Evolutionary conservation across 1,284 basidiomycete genomes (phyloP), one percentile per base, ranked within the genome.

Genomic region (Sporisorium sorghi): DNA sequence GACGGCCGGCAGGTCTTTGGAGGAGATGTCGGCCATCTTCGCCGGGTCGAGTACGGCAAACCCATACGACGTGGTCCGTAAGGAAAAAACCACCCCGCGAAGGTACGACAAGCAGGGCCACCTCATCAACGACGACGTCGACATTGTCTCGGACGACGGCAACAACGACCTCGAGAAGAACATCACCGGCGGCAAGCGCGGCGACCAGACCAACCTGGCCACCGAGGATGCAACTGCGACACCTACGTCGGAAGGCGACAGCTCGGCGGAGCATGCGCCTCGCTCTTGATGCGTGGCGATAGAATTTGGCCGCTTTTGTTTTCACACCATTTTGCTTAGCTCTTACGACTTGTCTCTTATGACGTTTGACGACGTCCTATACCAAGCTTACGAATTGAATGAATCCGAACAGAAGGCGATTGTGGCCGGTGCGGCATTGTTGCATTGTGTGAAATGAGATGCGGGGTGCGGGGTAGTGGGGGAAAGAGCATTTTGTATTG

Each of bases 21-120:
- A 83, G 52, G 80, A 82, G 58, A 81, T 83, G 78, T 73, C 73
- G 47, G 48, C 61, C 32, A 82, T 83, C 42, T 83, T 83, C 56
- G 78, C 78, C 2, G 55, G 74, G 39, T 76, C 80, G 46, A 74
- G 67, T 62, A 66, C 67, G 24, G 59, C 71, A 65, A 81, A 83
- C 69, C 81, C 81, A 2, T 80, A 71, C 72, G 78, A 80, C 43
- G 79, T 80, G 9, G 81, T 83, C 3, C 53, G 52, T 24, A 78
- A 73, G 49, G 81, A 82, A 56, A 64, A 65, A 52, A 21, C 54
- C 35, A 77, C 71, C 2, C 79, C 81, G 2, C 70, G 81, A 35
- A 67, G 81, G 24, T 83, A 83, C 76, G 80, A 82, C 72, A 68
- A 55, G 44, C 46, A 74, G 30, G 81, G 81, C 6, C 40, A 70